Conservation (phyloP, 2,329 filamentous ascomycete genomes). For the Xenoacremonium recifei region DNA sequence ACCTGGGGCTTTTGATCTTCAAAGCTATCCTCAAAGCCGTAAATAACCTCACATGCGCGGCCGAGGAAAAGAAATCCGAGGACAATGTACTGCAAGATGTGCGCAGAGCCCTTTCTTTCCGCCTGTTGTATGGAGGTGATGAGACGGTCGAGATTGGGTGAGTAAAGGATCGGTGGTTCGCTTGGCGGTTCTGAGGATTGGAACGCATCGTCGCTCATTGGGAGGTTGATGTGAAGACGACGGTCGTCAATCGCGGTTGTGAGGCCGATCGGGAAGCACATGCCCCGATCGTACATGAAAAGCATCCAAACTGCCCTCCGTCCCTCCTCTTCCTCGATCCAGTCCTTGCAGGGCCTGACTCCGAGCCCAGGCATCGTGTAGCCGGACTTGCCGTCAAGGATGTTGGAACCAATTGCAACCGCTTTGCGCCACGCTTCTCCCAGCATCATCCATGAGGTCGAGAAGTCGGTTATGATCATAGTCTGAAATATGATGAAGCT, state of each 20-base stretch:
- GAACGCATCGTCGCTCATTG: constrained; percentile 19
- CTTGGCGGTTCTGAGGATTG: constrained; percentile 7
- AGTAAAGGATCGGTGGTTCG: constrained; percentile 3
- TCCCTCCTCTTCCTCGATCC: constrained; percentile 20
- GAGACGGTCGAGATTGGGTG: constrained; percentile 12
- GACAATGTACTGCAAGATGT: constrained; percentile 19
- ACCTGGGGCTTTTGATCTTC: constrained; percentile 6
- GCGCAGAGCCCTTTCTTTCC: constrained; percentile 6
- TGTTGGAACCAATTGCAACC: constrained; percentile 17
- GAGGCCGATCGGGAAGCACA: constrained; percentile 24
- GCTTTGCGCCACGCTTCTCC: constrained; percentile 24
- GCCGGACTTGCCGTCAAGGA: constrained; percentile 6
- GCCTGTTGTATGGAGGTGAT: constrained; percentile 14
- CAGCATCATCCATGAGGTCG: constrained; percentile 17
- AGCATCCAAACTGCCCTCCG: constrained; percentile 21
- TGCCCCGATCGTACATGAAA: constrained; percentile 22
- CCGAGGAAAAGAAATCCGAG: constrained; percentile 20
- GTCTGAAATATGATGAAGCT: constrained; percentile 20
- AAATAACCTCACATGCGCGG: constrained; percentile 17
- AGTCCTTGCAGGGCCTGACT: constrained; percentile 2
- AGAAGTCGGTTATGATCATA: constrained; percentile 15
- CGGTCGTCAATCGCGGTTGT: constrained; percentile 24
- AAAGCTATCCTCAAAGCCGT: constrained; percentile 10
- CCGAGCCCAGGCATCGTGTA: constrained; percentile 9
- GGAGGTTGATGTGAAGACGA: constrained; percentile 18